A percentile compares a stretch with the other conserved stretches of the same genome.
Evolutionary conservation across 1,139 yeast genomes (phyloP).

Genomic region (Blastobotrys arbuscula): DNA sequence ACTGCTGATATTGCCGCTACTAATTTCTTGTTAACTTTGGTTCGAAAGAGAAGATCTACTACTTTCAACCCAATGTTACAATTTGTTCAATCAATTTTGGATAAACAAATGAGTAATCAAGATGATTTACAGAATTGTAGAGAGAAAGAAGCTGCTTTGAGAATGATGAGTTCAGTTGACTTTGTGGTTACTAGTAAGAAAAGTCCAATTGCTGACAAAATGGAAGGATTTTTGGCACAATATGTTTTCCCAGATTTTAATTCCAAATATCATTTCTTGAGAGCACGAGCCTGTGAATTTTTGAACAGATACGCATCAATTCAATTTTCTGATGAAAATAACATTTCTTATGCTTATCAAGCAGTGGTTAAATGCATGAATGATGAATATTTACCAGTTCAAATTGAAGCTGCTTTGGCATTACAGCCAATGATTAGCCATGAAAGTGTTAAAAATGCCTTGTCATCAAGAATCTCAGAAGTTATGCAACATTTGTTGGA

Average conservation of each 20-base stretch:
- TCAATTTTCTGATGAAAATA: conserved; percentile 46
- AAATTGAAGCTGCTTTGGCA: conserved; percentile 78
- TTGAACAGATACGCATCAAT: conserved; percentile 65
- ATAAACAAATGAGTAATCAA: conserved; percentile 37
- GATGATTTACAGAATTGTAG: conserved; percentile 56
- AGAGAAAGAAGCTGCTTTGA: conserved; percentile 72
- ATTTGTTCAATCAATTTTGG: conserved; percentile 56
- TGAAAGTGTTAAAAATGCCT: conserved; percentile 59
- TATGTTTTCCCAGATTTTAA: conserved; percentile 69
- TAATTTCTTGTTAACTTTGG: conserved; percentile 66
- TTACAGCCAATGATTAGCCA: conserved; percentile 70
- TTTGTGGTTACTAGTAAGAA: conserved; percentile 49
- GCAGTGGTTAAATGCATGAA: conserved; percentile 61
- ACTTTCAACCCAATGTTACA: conserved; percentile 60
- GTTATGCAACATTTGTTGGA: conserved; percentile 76
- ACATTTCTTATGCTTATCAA: conserved; percentile 52
- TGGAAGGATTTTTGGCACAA: conserved; percentile 62
- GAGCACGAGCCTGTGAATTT: conserved; percentile 81
- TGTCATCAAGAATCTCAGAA: conserved; percentile 65
- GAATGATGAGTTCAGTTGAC: conserved; percentile 71
- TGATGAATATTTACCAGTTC: conserved; percentile 62
- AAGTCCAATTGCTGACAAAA: conserved; percentile 56
- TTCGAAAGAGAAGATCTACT: conserved; percentile 53
- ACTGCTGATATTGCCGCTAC: conserved; percentile 82
- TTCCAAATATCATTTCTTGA: conserved; percentile 63